These are phyloP conservation scores for Pestalotiopsis sp. DNA, from an alignment of 2,329 filamentous ascomycete genomes.

Conservation along the genomic window DNA sequence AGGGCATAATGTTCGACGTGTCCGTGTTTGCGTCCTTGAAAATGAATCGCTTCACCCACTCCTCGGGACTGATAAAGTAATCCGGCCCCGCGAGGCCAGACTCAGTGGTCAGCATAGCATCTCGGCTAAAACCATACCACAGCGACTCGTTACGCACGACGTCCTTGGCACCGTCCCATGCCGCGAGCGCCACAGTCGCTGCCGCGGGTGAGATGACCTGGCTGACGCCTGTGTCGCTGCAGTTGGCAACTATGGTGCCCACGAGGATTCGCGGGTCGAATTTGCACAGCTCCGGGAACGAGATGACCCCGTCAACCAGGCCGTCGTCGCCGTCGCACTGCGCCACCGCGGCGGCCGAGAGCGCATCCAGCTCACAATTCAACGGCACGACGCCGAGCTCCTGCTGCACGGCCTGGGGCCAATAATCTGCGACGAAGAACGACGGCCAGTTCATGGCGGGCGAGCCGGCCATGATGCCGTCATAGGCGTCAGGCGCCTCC, in stretches of 20 bases:
- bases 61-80: not conserved
- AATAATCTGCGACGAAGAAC: not conserved
- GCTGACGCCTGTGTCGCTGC: not conserved
- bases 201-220: not conserved
- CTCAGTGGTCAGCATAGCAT: not conserved
- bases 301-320: not conserved
- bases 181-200: not conserved
- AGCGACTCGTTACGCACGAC: not conserved
- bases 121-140: not conserved
- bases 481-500: constrained; percentile 3
- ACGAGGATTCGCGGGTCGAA: not conserved
- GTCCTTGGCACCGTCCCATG: not conserved
- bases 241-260: not conserved
- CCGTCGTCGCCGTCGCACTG: not conserved
- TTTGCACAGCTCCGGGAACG: not conserved
- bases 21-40: not conserved
- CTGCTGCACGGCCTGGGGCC: not conserved
- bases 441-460: not conserved
- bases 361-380: not conserved
- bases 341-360: constrained; percentile 3
- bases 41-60: constrained; percentile 5
- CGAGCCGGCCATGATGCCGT: constrained; percentile 2
- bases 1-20: not conserved
- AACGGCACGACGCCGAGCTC: not conserved
- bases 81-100: not conserved